Conservation (phyloP, 129 eudicot species). For the Flaveria sonorensis region DNA sequence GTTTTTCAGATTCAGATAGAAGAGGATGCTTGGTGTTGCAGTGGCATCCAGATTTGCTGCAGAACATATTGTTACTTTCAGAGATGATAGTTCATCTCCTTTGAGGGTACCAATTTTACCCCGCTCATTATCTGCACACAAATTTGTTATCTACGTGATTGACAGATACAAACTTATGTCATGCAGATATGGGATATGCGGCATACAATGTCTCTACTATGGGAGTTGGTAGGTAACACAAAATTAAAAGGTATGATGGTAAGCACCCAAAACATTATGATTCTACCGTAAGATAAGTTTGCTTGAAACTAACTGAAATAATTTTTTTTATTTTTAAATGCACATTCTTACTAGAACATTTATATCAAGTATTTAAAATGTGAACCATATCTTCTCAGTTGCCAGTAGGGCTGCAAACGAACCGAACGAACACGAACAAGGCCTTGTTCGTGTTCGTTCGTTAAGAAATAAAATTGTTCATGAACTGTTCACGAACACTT, state of each 20-base stretch:
- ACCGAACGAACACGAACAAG: no score
- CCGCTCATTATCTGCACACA: neutral
- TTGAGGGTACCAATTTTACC: conserved; percentile 52
- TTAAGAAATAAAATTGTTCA: no score
- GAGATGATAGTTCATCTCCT: conserved; percentile 91
- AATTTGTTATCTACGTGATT: conserved; percentile 10
- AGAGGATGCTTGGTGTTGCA: conserved; percentile 96
- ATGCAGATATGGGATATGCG: conserved; percentile 97
- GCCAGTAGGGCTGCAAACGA: no score
- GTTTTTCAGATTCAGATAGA: conserved; percentile 77
- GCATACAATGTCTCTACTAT: conserved; percentile 78
- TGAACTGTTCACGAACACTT: no score
- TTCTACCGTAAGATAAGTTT: neutral
- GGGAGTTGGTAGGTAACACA: conserved; percentile 85
- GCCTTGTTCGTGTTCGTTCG: no score
- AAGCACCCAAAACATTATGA: neutral
- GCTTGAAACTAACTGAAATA: no score
- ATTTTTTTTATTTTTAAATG: neutral
- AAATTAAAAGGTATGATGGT: conserved; percentile 53
- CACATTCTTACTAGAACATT: neutral
- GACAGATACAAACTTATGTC: neutral
- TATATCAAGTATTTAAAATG: neutral
- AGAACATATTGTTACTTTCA: conserved; percentile 79
- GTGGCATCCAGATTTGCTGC: conserved; percentile 96
- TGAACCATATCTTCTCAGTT: conserved; percentile 39